Evolutionary conservation across 2,329 filamentous ascomycete species (phyloP), one percentile per base, ranked within the genome.

Genomic region (Aureobasidium mangrovei): DNA sequence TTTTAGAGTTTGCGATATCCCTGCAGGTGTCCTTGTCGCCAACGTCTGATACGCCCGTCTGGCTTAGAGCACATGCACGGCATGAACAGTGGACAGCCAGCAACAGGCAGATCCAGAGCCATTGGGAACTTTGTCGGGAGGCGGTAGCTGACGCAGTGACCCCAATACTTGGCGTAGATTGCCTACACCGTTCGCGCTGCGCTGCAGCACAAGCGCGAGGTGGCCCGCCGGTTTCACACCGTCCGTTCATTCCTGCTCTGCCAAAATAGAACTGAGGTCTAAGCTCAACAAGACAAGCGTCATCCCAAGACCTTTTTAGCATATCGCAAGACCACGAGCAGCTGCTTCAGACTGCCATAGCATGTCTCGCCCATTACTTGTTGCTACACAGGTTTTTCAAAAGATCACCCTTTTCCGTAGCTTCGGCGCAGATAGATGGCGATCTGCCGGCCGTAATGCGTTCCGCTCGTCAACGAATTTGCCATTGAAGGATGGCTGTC

Each of bases 301-400:
- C 46, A 39, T 28, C 31, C 36, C 35, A 36, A n/a, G 46, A 39
- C 35, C 28, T 26, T 31, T 8, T 40, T 49, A 40, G 46, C 46
- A 48, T 48, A 18, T 18, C 18, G 18, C 18, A 18, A 18, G 18
- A 18, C 18, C 18, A 18, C 18, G 18, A 18, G 18, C 18, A 18
- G 18, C 32, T 33, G 10, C 12, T 39, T 39, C 45, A 39, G 33
- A 48, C 45, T 40, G 46, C 46, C 7, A 39, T 40, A 40, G 33
- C 26, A 40, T 26, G 46, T 49, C 36, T 49, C 46, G 35, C 28
- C 39, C 46, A 49, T 49, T 35, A 49, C 46, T 49, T 18, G 18
- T 18, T 39, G 27, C 7, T 27, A 9, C 35, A 24, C 27, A 27
- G 18, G 18, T 18, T 18, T 18, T 18, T 1, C 18, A 18, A 18